phyloP scores from a whole-genome alignment of 2,329 filamentous ascomycete genomes.

The Neocucurbitaria cava region DNA sequence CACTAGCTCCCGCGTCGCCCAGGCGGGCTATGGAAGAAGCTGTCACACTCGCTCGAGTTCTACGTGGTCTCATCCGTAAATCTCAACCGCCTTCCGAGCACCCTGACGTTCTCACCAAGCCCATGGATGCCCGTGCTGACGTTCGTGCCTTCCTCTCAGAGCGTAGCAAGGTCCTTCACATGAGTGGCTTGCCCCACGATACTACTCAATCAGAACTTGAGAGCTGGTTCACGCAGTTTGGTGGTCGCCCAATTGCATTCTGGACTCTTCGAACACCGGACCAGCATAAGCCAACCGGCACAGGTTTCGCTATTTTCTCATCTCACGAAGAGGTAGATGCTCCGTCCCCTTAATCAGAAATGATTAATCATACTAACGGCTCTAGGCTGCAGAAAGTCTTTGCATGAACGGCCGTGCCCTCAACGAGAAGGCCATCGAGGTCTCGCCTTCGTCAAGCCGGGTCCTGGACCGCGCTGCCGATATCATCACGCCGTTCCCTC shows the following conservation, averaged over 20 bases:
- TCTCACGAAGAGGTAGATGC: slow-evolving; percentile 92
- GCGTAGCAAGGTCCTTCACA: slow-evolving; percentile 96
- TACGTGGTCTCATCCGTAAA: slow-evolving; percentile 92
- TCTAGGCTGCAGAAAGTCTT: slow-evolving; percentile 89
- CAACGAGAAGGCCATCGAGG: slow-evolving; percentile 98
- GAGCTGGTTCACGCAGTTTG: slow-evolving; percentile 99
- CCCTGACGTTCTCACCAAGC: slow-evolving; percentile 90
- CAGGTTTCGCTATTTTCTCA: slow-evolving; percentile 97
- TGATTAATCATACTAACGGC: slow-evolving; percentile 17
- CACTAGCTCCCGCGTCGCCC: slow-evolving; percentile 91
- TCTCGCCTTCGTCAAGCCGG: slow-evolving; percentile 95
- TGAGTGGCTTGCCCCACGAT: slow-evolving; percentile 96
- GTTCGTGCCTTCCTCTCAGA: slow-evolving; percentile 95
- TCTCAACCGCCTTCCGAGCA: slow-evolving; percentile 94
- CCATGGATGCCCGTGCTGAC: slow-evolving; percentile 96
- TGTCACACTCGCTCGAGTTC: slow-evolving; percentile 88
- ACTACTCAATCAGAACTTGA: slow-evolving; percentile 98
- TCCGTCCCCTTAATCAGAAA: background rate
- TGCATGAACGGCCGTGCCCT: slow-evolving; percentile 99
- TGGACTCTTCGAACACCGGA: slow-evolving; percentile 98
- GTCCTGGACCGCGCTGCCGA: slow-evolving; percentile 95
- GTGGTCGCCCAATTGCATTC: slow-evolving; percentile 96
- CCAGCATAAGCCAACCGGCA: slow-evolving; percentile 99
- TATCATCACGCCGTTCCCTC: slow-evolving; percentile 95
- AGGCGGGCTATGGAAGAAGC: slow-evolving; percentile 98